Conservation (phyloP, 106 monocot genomes). For the Xerophyta viscosa region DNA sequence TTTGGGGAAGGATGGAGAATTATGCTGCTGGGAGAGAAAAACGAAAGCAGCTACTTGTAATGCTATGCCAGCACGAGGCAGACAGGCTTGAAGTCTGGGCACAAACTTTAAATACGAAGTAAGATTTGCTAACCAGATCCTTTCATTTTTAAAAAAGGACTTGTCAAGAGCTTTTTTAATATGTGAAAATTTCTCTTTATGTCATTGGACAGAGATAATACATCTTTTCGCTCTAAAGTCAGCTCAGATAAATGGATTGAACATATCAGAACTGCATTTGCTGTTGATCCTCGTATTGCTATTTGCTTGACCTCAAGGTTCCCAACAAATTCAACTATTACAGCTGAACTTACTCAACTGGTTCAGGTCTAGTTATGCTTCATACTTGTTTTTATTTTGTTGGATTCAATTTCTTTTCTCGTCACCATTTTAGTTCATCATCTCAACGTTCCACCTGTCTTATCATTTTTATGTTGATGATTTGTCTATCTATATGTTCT, state of each 20-base stretch:
- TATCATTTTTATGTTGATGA: too few species aligned
- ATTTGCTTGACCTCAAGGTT: slow-evolving; percentile 60
- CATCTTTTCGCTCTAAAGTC: slow-evolving; percentile 62
- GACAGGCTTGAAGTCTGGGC: slow-evolving; percentile 99
- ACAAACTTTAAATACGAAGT: slow-evolving; percentile 85
- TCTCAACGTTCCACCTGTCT: too few species aligned
- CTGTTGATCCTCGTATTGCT: slow-evolving; percentile 92
- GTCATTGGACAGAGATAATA: slow-evolving; percentile 45
- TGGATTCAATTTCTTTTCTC: too few species aligned
- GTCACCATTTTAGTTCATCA: too few species aligned
- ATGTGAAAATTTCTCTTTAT: not conserved
- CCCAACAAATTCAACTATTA: slow-evolving; percentile 60
- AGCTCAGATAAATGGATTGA: slow-evolving; percentile 90
- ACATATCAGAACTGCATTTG: slow-evolving; percentile 88
- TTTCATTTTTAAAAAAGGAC: too few species aligned
- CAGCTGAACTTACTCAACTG: slow-evolving; percentile 73
- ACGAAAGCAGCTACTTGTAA: slow-evolving; percentile 72
- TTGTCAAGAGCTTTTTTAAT: too few species aligned
- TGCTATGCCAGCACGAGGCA: slow-evolving; percentile 92
- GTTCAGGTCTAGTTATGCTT: slow-evolving; percentile 45
- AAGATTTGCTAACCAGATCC: slow-evolving; percentile 8
- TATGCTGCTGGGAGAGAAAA: slow-evolving; percentile 71
- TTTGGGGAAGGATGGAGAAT: slow-evolving; percentile 86
- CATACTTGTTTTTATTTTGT: too few species aligned
- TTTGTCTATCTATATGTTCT: too few species aligned